A percentile compares a stretch with the other conserved stretches of the same genome.
phyloP scores from a whole-genome alignment of 1,284 basidiomycete species.

The Acaromyces ingoldii region DNA sequence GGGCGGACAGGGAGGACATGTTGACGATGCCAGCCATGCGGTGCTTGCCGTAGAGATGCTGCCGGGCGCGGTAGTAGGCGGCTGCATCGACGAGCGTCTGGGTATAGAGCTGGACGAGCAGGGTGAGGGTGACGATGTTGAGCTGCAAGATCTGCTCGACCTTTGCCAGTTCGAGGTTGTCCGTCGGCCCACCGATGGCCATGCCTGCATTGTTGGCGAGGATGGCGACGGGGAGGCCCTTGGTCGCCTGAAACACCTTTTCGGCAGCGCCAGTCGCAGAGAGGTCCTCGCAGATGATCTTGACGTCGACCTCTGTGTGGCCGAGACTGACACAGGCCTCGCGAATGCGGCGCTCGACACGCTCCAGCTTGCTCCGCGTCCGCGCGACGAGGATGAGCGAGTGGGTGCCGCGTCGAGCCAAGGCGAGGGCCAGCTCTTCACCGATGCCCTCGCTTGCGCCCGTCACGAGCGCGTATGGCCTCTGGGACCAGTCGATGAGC shows the following conservation, averaged over 20 bases:
- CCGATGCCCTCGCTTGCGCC: constrained; percentile 18
- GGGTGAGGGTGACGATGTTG: constrained; percentile 16
- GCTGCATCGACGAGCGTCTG: constrained; percentile 11
- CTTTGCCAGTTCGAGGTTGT: constrained; percentile 11
- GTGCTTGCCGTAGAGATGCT: constrained; percentile 7
- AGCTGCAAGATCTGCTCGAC: constrained; percentile 13
- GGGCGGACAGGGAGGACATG: constrained; percentile 13
- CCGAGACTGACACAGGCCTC: too few relatives aligned
- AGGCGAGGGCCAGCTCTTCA: constrained; percentile 12
- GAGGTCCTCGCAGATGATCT: constrained; percentile 14
- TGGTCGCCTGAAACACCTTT: constrained; percentile 10
- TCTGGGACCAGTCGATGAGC: too few relatives aligned
- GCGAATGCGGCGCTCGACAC: constrained; percentile 1
- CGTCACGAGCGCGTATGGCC: constrained; percentile 17
- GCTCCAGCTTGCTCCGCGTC: constrained; percentile 10
- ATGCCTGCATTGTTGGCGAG: constrained; percentile 23
- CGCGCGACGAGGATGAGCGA: constrained; percentile 15
- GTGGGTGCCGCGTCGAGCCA: constrained; percentile 16
- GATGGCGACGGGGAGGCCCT: constrained; percentile 12
- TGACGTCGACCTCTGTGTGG: constrained; percentile 11
- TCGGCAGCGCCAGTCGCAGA: constrained; percentile 15
- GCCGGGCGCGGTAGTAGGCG: constrained; percentile 10
- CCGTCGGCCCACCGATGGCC: constrained; percentile 13
- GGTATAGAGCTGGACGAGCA: constrained; percentile 16
- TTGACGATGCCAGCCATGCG: constrained; percentile 17